phyloP scores from a whole-genome alignment of 2,329 filamentous ascomycete species.

The Gliomastix tumulicola region DNA sequence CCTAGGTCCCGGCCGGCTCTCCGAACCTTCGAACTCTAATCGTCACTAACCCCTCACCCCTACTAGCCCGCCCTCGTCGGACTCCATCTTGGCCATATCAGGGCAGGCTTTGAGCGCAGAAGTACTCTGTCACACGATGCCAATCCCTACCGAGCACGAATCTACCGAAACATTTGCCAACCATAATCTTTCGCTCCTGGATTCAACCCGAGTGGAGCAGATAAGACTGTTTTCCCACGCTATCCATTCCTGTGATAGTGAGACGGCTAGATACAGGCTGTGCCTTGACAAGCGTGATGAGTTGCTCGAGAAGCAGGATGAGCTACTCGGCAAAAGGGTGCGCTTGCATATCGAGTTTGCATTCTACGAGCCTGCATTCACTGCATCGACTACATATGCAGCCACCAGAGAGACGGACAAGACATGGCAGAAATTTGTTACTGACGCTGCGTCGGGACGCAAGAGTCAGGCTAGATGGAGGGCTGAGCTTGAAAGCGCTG shows the following conservation, averaged over 20 bases:
- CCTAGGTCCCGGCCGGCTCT: too few species aligned
- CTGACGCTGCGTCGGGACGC: background rate
- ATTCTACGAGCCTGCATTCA: background rate
- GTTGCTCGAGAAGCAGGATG: background rate
- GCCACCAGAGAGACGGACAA: background rate
- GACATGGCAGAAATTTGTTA: background rate
- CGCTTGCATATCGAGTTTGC: background rate
- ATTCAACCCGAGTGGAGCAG: background rate
- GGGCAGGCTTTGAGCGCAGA: too few species aligned
- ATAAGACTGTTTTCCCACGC: background rate
- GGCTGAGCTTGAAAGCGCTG: background rate
- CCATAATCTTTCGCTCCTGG: too few species aligned
- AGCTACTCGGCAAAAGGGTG: too few species aligned
- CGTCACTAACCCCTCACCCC: too few species aligned
- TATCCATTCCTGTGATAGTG: background rate
- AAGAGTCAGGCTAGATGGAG: background rate
- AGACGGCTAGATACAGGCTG: background rate
- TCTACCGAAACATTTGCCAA: too few species aligned
- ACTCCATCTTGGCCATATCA: too few species aligned
- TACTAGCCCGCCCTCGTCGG: too few species aligned
- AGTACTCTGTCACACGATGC: too few species aligned
- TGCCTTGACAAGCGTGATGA: background rate
- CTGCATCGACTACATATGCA: background rate
- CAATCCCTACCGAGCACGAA: too few species aligned
- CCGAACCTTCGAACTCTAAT: too few species aligned